Evolutionary conservation across 169 alveolate species (phyloP), one percentile per base, ranked within the genome.

Genomic region (Babesia bigemina): DNA sequence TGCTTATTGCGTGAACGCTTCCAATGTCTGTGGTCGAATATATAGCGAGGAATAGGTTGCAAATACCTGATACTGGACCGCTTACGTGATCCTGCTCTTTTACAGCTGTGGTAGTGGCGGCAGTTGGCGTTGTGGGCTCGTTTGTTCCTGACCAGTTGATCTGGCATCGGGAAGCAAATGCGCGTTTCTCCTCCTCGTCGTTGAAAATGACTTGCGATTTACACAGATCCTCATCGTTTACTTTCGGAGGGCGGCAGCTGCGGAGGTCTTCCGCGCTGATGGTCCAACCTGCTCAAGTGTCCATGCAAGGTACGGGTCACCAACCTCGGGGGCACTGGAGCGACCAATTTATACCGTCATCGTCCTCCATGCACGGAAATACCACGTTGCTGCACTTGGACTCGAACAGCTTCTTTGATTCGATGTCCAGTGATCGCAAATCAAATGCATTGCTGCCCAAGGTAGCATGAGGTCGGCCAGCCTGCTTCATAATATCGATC

Each of bases 101-200:
- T 36, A 33, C 61, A 11, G 60, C 62, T 56, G 39, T n/a, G 19
- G 55, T 45, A 8, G 24, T 11, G 42, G 13, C 8, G 2, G 11
- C 28, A 2, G 69, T 22, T 29, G 45, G 39, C 10, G 39, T 33
- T 4, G 39, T 33, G 19, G 48, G n/a, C 26, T 1, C 12, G 11
- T 50, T 2, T 4, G 47, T 13, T n/a, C 70, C 70, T 4, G 84
- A 69, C 88, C 88, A 81, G 44, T 45, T 28, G 16, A 72, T 63
- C 24, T 74, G 74, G 65, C 88, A 81, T 10, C 21, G 65, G 4
- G 88, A 81, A 44, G 88, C 74, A 48, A 58, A 81, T 0, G 73
- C 74, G 26, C 88, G 67, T 28, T 81, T 81, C 61, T 71, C 88
- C 47, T 71, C 85, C 57, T 81, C 88, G 36, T 45, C 33, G 17